Evolutionary conservation across 148 eudicot species (phyloP).

Genomic region (Spergularia marina): DNA sequence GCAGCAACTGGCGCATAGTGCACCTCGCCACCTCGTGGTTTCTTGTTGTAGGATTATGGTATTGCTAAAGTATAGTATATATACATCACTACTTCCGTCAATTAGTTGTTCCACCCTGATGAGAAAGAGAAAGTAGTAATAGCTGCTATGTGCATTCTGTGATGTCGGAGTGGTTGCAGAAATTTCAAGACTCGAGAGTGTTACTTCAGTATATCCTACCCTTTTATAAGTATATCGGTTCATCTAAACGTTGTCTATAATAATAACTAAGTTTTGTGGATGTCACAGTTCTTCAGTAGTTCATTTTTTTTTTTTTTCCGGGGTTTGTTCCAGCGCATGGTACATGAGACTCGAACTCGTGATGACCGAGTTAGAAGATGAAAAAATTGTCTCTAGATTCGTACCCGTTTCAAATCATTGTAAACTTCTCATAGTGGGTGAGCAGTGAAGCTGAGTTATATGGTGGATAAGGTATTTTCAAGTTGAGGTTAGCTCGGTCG

Average conservation of each 20-base stretch:
- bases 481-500: neutral
- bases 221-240: neutral
- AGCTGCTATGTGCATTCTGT: neutral
- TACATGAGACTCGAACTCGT: no score
- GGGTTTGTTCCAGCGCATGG: no score
- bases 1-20: neutral
- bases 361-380: no score
- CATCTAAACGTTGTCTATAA: neutral
- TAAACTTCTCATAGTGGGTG: neutral
- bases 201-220: neutral
- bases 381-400: no score
- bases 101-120: constrained; percentile 5
- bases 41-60: neutral
- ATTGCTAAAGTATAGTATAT: neutral
- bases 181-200: neutral
- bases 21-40: neutral
- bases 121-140: neutral
- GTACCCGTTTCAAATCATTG: no score
- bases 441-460: neutral
- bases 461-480: neutral
- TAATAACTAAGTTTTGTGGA: neutral
- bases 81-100: neutral
- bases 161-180: neutral
- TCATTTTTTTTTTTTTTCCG: neutral
- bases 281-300: neutral